Base-by-base conservation (phyloP, 805 yeast genomes). In the Henningerozyma blattae region DNA sequence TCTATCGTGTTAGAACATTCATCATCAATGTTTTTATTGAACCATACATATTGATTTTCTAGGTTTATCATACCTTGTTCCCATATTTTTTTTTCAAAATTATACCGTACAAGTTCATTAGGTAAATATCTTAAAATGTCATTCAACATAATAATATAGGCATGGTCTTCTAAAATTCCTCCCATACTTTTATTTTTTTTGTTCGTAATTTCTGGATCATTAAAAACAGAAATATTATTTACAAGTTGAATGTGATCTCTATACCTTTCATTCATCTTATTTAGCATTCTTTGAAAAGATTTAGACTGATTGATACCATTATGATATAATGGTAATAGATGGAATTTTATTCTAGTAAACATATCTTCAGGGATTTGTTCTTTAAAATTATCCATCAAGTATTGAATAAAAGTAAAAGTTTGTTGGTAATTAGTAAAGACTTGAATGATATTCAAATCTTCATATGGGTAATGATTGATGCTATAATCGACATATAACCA, bases 401-500 rank as follows among this genome's bases (percentile, higher is more conserved):
- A 34, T 14, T 42, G 37, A 22, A 45, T 39, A 10, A 46, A 34
- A 24, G 37, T 18, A n/a, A 50, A 27, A 9, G 48, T 36, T 19
- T 46, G 50, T 9, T 40, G 44, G 14, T 52, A 38, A 40, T 54
- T 50, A 4, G 57, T 51, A 34, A 44, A 52, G 8, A 53, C 34
- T 18, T 43, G 42, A 14, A 50, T 41, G 18, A 54, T 41, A 34
- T 54, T 67, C 31, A 89, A 60, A 48, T 82, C 86, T 28, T 68
- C 64, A 47, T 77, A 76, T 1, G 87, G 89, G 45, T 73, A 79
- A 28, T 69, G 59, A 41, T 77, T 76, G 44, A 75, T 58, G 53
- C 76, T 75, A 51, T 78, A 81, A 50, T 81, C 77, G 7, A 75
- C 77, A 35, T 84, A 57, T 15, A 87, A 58, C 56, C 84, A 81